Evolutionary conservation across 176 grass and related monocot species (phyloP).

Genomic region (Oryza rufipogon): DNA sequence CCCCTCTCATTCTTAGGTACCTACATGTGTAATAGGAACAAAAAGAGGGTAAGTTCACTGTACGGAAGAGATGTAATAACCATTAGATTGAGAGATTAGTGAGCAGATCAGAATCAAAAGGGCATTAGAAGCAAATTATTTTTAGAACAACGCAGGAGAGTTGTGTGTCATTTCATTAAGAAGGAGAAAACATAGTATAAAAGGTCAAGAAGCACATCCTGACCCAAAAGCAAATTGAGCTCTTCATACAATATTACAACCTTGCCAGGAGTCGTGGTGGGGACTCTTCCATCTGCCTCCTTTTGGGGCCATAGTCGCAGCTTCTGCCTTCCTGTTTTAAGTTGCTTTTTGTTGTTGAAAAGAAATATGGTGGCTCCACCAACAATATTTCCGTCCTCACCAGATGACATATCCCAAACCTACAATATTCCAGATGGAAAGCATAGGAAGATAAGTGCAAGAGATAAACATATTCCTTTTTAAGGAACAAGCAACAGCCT

Average conservation of each 20-base stretch:
- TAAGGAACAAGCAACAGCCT: not conserved
- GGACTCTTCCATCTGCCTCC: conserved; percentile 88
- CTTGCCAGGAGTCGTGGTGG: conserved; percentile 91
- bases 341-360: conserved; percentile 92
- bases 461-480: not conserved
- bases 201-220: no score
- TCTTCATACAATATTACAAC: conserved; percentile 21
- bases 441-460: not conserved
- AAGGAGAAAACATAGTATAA: no score
- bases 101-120: not conserved
- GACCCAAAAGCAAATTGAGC: not conserved
- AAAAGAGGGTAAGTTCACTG: conserved; percentile 1
- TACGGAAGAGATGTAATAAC: conserved; percentile 19
- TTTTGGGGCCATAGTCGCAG: conserved; percentile 75
- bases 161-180: no score
- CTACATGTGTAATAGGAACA: conserved; percentile 36
- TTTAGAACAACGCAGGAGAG: no score
- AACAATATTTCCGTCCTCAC: conserved; percentile 52
- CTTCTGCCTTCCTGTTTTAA: conserved; percentile 87
- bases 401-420: conserved; percentile 84
- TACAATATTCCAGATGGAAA: conserved; percentile 34
- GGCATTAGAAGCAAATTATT: not conserved
- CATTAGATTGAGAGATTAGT: not conserved
- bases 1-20: conserved; percentile 84
- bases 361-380: conserved; percentile 84